Conservation (phyloP, 805 yeast species). For the Dipodascopsis tothii region DNA sequence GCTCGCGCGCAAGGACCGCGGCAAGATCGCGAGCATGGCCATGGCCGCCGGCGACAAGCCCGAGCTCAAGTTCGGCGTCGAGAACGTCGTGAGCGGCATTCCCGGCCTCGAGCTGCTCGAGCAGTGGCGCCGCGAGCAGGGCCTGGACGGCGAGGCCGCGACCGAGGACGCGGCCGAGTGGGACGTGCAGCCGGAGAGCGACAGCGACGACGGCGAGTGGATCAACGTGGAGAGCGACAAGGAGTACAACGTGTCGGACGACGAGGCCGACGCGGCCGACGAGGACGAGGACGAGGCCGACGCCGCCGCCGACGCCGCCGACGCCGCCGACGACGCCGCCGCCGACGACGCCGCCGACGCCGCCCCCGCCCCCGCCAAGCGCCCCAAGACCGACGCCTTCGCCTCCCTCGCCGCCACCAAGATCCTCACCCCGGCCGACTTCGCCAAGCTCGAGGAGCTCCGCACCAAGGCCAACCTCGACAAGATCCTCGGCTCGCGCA, state of each 20-base stretch:
- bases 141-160: constrained; percentile 33
- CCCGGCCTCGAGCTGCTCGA: constrained; percentile 88
- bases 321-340: neutral
- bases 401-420: constrained; percentile 61
- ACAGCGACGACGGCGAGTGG: constrained; percentile 85
- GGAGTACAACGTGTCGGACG: constrained; percentile 32
- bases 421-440: constrained; percentile 94
- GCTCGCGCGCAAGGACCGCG: constrained; percentile 85
- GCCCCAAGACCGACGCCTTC: constrained; percentile 34
- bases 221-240: constrained; percentile 70
- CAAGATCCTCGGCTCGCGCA: constrained; percentile 47
- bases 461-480: constrained; percentile 78
- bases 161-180: constrained; percentile 6
- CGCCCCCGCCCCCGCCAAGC: constrained; percentile 6
- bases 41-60: constrained; percentile 43
- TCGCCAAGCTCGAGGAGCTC: constrained; percentile 87
- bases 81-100: constrained; percentile 59
- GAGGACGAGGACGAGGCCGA: constrained; percentile 7
- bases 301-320: constrained; percentile 2
- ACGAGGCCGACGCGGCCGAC: constrained; percentile 24
- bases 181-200: constrained; percentile 31
- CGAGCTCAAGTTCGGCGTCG: constrained; percentile 57
- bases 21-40: constrained; percentile 82
- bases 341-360: neutral
- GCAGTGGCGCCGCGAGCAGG: constrained; percentile 65